Evolutionary conservation across 805 yeast species (phyloP).

Genomic region (Candida broadrunensis): DNA sequence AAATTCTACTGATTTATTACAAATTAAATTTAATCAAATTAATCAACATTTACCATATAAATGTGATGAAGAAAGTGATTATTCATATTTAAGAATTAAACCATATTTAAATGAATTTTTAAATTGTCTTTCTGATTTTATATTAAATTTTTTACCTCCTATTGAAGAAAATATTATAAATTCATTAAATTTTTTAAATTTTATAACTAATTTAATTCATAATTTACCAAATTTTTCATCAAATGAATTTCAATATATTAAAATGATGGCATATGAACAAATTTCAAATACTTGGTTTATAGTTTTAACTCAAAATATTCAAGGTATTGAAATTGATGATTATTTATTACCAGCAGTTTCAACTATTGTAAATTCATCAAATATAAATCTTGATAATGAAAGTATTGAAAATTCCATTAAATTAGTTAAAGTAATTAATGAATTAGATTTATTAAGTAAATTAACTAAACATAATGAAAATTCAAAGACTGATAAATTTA

Average conservation of each 20-base stretch:
- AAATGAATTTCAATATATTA: slow-evolving; percentile 51
- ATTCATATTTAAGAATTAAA: slow-evolving; percentile 72
- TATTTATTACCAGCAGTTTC: background rate
- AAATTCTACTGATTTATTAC: slow-evolving; percentile 50
- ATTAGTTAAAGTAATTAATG: slow-evolving; percentile 28
- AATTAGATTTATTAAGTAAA: slow-evolving; percentile 38
- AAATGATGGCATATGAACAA: slow-evolving; percentile 57
- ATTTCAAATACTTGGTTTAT: slow-evolving; percentile 56
- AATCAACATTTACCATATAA: slow-evolving; percentile 63
- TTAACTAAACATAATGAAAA: slow-evolving; percentile 43
- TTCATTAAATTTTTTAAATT: slow-evolving; percentile 61
- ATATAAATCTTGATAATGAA: background rate
- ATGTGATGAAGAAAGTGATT: slow-evolving; percentile 70
- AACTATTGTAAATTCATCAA: background rate
- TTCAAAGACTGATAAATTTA: slow-evolving; percentile 37
- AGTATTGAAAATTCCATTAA: slow-evolving; percentile 4
- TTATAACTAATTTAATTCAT: slow-evolving; percentile 57
- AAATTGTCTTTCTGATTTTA: slow-evolving; percentile 69
- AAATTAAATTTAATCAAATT: slow-evolving; percentile 44
- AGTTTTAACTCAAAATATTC: slow-evolving; percentile 30
- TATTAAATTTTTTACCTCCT: slow-evolving; percentile 71
- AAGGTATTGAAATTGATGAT: slow-evolving; percentile 11
- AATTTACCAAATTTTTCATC: slow-evolving; percentile 65
- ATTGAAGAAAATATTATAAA: slow-evolving; percentile 51
- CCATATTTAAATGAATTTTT: slow-evolving; percentile 67